These are phyloP conservation scores for Raphanus hybrid DNA, from an alignment of 441 rosid species.

Conservation along the genomic window DNA sequence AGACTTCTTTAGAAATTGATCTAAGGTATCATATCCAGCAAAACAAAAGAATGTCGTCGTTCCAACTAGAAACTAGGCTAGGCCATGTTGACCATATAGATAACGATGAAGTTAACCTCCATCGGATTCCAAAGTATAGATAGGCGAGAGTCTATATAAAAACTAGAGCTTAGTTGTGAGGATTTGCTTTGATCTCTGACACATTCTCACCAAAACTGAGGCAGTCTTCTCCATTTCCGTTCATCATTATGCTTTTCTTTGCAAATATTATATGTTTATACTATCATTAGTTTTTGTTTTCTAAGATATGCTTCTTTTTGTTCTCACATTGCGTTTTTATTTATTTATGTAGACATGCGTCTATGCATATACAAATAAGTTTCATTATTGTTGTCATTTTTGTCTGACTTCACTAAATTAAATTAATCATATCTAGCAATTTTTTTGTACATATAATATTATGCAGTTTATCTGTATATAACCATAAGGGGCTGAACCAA, in stretches of 20 bases:
- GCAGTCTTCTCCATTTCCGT: constrained; percentile 31
- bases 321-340: too few species aligned
- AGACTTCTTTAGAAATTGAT: background rate
- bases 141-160: background rate
- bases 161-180: constrained; percentile 11
- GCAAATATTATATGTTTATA: too few species aligned
- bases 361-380: too few species aligned
- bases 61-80: background rate
- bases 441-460: too few species aligned
- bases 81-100: background rate
- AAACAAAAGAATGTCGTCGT: constrained; percentile 1
- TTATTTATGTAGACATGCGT: too few species aligned
- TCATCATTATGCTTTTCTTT: constrained; percentile 26
- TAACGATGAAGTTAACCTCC: constrained; percentile 5
- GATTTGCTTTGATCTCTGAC: constrained; percentile 40
- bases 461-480: too few species aligned
- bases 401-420: too few species aligned
- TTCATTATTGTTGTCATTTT: too few species aligned
- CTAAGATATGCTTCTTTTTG: too few species aligned
- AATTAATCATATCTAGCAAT: too few species aligned
- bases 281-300: too few species aligned
- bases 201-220: constrained; percentile 41
- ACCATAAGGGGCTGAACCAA: too few species aligned
- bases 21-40: background rate
- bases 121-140: constrained; percentile 22